A percentile compares a stretch with the other conserved stretches of the same genome.
Evolutionary conservation across 164 flowering plant genomes (phyloP).

Genomic region (Berberis thunbergii): DNA sequence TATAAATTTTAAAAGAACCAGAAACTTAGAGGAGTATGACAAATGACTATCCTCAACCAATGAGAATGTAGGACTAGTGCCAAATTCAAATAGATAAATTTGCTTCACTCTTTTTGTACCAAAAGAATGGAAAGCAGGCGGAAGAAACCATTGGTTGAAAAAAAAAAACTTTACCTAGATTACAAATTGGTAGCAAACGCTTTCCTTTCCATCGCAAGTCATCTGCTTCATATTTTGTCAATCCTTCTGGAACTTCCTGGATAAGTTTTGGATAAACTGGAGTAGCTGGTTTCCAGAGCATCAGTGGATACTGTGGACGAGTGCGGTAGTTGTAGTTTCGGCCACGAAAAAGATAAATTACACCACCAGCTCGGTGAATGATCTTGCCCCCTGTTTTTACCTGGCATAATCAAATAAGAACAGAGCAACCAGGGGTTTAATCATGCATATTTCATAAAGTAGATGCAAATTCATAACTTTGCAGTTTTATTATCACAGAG

Average conservation of each 20-base stretch:
- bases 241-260: constrained; percentile 90
- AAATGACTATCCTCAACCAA: no score
- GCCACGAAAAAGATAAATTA: constrained; percentile 83
- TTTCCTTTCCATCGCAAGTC: constrained; percentile 62
- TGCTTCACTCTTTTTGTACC: no score
- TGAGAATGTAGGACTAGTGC: no score
- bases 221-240: constrained; percentile 84
- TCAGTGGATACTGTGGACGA: constrained; percentile 77
- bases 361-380: constrained; percentile 76
- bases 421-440: neutral
- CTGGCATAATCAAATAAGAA: constrained; percentile 32
- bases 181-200: constrained; percentile 66
- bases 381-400: constrained; percentile 91
- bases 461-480: no score
- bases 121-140: neutral
- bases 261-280: constrained; percentile 98
- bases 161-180: constrained; percentile 51
- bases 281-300: constrained; percentile 98
- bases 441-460: no score
- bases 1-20: no score
- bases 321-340: constrained; percentile 69
- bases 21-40: no score
- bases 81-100: no score
- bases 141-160: neutral
- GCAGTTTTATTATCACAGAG: no score